Percentiles rank a stretch among this genome's conserved stretches.
Conservation (phyloP, 2,329 filamentous ascomycete species). For the Diaporthe capsici region DNA sequence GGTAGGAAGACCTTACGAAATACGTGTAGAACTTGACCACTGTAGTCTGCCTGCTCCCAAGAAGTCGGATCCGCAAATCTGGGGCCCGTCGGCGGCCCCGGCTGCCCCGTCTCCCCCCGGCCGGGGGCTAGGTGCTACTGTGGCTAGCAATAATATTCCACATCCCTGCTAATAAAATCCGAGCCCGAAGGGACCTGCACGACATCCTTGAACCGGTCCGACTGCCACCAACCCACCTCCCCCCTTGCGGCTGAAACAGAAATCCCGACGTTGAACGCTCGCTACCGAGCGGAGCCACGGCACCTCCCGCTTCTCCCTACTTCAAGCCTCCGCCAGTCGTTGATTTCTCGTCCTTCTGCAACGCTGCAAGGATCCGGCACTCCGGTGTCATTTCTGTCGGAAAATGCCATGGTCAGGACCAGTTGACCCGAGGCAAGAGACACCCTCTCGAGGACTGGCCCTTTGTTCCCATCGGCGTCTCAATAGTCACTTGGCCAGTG, state of each 20-base stretch:
- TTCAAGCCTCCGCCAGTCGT: background rate
- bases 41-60: background rate
- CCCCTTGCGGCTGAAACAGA: slow-evolving; percentile 34
- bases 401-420: background rate
- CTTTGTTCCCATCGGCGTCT: background rate
- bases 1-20: background rate
- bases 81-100: slow-evolving; percentile 9
- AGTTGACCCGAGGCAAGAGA: background rate
- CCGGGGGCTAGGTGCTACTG: background rate
- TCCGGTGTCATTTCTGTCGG: background rate
- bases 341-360: background rate
- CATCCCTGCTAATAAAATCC: background rate
- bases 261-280: background rate
- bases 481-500: background rate
- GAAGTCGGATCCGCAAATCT: slow-evolving; percentile 3
- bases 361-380: background rate
- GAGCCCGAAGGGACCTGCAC: background rate
- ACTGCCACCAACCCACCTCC: background rate
- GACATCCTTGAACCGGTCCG: background rate
- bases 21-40: background rate
- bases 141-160: background rate
- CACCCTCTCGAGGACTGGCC: background rate
- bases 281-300: slow-evolving; percentile 12
- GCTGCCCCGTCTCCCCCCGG: background rate
- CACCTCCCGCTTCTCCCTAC: background rate